A percentile compares a stretch with the other conserved stretches of the same genome.
phyloP scores from a whole-genome alignment of 495 filamentous ascomycete species.

The Bathelium albidoporum region DNA sequence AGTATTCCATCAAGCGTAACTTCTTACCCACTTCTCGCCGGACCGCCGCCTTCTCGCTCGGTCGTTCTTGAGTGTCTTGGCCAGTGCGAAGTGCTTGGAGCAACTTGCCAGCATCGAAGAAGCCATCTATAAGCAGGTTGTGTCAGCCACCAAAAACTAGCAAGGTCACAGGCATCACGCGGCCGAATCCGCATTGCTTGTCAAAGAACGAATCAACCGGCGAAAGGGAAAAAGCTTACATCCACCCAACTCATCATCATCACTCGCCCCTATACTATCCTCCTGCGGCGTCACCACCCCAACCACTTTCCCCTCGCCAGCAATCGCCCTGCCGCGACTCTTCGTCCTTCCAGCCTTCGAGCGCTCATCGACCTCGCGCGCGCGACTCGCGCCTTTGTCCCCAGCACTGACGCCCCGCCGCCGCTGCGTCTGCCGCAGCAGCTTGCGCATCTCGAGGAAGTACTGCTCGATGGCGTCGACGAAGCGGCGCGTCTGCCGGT shows the following conservation, averaged over 20 bases:
- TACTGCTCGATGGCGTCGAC: slow-evolving; percentile 84
- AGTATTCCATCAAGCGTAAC: slow-evolving; percentile 29
- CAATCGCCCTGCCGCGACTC: slow-evolving; percentile 47
- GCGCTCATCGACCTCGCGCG: slow-evolving; percentile 54
- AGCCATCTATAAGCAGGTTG: slow-evolving; percentile 57
- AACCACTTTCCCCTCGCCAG: slow-evolving; percentile 30
- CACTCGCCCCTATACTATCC: slow-evolving; percentile 45
- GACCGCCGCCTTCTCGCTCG: slow-evolving; percentile 38
- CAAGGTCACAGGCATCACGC: no score
- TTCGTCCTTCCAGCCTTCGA: slow-evolving; percentile 40
- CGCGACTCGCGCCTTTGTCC: slow-evolving; percentile 45
- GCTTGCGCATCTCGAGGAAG: slow-evolving; percentile 76
- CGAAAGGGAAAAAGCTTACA: slow-evolving; percentile 53
- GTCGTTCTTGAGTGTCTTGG: slow-evolving; percentile 31
- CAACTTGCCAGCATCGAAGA: slow-evolving; percentile 93
- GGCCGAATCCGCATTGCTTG: no score
- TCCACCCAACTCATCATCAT: slow-evolving; percentile 83
- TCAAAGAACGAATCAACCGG: no score
- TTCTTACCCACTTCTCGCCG: slow-evolving; percentile 35
- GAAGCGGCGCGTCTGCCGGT: slow-evolving; percentile 82
- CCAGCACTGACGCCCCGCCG: slow-evolving; percentile 39
- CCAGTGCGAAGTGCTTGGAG: slow-evolving; percentile 67
- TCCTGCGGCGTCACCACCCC: slow-evolving; percentile 49
- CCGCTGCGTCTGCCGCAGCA: slow-evolving; percentile 57
- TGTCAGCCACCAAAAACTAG: no score